Base-by-base conservation (phyloP, 1,284 basidiomycete genomes). In the Tilletia horrida region DNA sequence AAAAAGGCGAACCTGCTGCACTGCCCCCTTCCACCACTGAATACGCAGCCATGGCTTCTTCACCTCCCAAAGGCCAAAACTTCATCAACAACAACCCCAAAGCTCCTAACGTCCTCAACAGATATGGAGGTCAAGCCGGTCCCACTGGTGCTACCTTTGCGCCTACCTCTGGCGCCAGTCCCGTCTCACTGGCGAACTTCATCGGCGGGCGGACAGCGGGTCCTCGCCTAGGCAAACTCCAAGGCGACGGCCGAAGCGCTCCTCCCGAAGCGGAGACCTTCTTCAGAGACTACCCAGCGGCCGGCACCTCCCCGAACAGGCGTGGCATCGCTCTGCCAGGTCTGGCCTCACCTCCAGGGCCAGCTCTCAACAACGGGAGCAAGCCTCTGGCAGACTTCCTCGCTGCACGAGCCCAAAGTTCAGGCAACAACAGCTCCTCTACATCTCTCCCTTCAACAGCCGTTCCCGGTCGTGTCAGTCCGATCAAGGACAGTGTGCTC, bases 201-300 rank as follows among this genome's bases (percentile, higher is more conserved):
- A 81, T 81, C 70, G 80, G 80, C 40, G 80, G 80, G 35, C 78
- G 69, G 59, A 73, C 77, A n/a, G 66, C 74, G 1, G 75, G 77
- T 29, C 76, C 80, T 2, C 73, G 79, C 18, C 72, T 81, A 7
- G 79, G 79, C 21, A 77, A 79, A 64, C 69, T 81, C 0, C 63
- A 69, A 27, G 79, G 77, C 31, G 78, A 80, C 45, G 80, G 79
- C 29, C 72, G 76, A 62, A 75, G 71, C 40, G 73, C 77, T 8
- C 71, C 75, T 40, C 74, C 76, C 2, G 76, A 80, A 66, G 77
- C 75, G 9, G 50, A 27, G 63, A 21, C 35, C 45, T 42, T 45
- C 45, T 21, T 50, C 25, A 40, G 35, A 40, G 35, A 40, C 35
- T 13, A 18, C 1, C n/a, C 29, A 21, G 23, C 8, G 13, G 63